phyloP scores from a whole-genome alignment of 164 flowering plant genomes.

The Aristolochia fimbriata region DNA sequence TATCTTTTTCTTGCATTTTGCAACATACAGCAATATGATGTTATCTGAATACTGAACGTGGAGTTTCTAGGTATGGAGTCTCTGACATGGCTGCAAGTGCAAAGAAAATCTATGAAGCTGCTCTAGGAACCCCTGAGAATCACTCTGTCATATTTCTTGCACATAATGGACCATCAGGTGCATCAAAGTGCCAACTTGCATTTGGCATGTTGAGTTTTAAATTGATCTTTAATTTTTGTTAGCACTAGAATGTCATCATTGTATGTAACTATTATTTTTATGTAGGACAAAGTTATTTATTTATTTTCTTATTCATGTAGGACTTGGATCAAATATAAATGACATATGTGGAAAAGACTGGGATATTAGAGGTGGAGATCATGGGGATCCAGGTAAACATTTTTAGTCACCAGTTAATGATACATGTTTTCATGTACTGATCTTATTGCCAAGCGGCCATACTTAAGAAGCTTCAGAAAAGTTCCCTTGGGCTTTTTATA shows the following conservation, averaged over 20 bases:
- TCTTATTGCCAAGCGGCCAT: too few relatives aligned
- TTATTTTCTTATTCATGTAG: too few relatives aligned
- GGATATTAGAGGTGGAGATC: constrained; percentile 65
- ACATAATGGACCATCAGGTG: constrained; percentile 95
- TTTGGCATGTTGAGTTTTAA: neutral
- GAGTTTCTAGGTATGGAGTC: constrained; percentile 55
- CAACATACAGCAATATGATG: too few relatives aligned
- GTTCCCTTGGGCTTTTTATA: too few relatives aligned
- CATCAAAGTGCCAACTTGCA: neutral
- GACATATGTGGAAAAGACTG: constrained; percentile 87
- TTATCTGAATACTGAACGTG: too few relatives aligned
- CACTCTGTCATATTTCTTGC: constrained; percentile 64
- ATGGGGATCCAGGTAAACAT: constrained; percentile 86
- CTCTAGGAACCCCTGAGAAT: constrained; percentile 50
- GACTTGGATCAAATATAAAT: constrained; percentile 58
- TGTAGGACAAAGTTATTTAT: neutral
- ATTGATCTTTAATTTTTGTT: neutral
- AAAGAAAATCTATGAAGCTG: constrained; percentile 52
- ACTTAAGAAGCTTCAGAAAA: too few relatives aligned
- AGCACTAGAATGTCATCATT: neutral
- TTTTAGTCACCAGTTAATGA: neutral
- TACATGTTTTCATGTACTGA: too few relatives aligned
- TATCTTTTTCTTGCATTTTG: too few relatives aligned
- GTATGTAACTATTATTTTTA: neutral
- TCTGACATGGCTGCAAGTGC: constrained; percentile 63